Evolutionary conservation across 768 basidiomycete species (phyloP).

Genomic region (Inosperma sp.): DNA sequence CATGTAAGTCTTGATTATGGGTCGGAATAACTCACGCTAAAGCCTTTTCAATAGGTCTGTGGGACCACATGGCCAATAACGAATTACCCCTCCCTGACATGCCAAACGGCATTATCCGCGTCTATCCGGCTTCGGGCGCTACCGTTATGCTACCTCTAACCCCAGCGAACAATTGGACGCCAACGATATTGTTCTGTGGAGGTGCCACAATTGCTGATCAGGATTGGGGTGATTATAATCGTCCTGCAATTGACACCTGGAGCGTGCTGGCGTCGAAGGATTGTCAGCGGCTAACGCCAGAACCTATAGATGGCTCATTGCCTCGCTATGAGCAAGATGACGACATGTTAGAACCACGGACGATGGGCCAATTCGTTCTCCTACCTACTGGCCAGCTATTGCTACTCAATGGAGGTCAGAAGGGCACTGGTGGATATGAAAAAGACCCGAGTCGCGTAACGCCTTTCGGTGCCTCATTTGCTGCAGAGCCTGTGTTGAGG

Average conservation of each 20-base stretch:
- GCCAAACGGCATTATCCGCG: constrained; percentile 67
- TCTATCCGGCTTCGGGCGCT: too few species aligned
- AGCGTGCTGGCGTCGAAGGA: too few species aligned
- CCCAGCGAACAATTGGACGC: too few species aligned
- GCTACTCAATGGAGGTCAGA: too few species aligned
- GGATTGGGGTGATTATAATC: too few species aligned
- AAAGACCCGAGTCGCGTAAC: constrained; percentile 53
- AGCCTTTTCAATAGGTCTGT: background rate
- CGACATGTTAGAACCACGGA: constrained; percentile 63
- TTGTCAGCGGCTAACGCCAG: constrained; percentile 83
- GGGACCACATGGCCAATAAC: constrained; percentile 41
- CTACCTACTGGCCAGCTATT: too few species aligned
- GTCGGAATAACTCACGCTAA: background rate
- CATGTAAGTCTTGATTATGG: constrained; percentile 42
- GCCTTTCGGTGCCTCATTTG: constrained; percentile 70
- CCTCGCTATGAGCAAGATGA: constrained; percentile 69
- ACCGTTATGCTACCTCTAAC: too few species aligned
- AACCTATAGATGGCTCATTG: constrained; percentile 62
- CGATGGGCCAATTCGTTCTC: too few species aligned
- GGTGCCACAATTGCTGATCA: too few species aligned
- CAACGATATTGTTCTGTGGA: too few species aligned
- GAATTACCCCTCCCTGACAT: constrained; percentile 66
- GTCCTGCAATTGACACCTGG: constrained; percentile 69
- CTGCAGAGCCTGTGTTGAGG: constrained; percentile 68
- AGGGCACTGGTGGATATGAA: too few species aligned